Conservation (phyloP, 768 basidiomycete genomes). For the Suillus occidentalis region DNA sequence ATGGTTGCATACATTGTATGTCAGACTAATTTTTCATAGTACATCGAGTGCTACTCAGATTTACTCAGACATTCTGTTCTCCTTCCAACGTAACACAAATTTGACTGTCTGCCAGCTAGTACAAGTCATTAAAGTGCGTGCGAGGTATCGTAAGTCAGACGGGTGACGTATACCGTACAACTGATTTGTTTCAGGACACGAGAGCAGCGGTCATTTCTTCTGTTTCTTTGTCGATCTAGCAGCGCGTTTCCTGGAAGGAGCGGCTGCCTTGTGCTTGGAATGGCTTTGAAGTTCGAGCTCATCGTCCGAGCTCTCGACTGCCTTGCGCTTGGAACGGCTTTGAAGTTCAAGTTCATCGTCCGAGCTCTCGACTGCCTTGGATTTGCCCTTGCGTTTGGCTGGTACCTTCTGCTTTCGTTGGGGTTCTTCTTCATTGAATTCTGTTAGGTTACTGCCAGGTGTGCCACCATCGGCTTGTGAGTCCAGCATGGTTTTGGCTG, state of each 20-base stretch:
- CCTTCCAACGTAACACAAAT: not conserved
- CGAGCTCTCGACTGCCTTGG: not conserved
- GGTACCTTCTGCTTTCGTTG: not conserved
- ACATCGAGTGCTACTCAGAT: not conserved
- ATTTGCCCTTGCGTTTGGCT: not conserved
- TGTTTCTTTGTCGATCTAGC: too few species aligned
- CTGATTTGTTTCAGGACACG: too few species aligned
- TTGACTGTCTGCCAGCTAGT: not conserved
- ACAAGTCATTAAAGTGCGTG: not conserved
- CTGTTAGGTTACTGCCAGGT: not conserved
- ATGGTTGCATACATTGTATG: not conserved
- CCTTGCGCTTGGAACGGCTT: not conserved
- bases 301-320: too few species aligned
- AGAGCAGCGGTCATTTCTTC: too few species aligned
- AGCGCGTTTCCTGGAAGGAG: too few species aligned
- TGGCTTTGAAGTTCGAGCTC: too few species aligned
- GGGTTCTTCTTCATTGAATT: not conserved
- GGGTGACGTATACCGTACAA: too few species aligned
- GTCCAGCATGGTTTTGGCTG: too few species aligned
- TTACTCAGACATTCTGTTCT: not conserved
- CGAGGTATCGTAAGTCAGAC: not conserved
- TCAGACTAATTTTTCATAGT: not conserved
- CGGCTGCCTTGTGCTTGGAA: too few species aligned
- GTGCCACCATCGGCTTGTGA: not conserved
- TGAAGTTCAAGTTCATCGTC: too few species aligned